Evolutionary conservation across 345 rosid genomes (phyloP).

Genomic region (Cochlearia excelsa): DNA sequence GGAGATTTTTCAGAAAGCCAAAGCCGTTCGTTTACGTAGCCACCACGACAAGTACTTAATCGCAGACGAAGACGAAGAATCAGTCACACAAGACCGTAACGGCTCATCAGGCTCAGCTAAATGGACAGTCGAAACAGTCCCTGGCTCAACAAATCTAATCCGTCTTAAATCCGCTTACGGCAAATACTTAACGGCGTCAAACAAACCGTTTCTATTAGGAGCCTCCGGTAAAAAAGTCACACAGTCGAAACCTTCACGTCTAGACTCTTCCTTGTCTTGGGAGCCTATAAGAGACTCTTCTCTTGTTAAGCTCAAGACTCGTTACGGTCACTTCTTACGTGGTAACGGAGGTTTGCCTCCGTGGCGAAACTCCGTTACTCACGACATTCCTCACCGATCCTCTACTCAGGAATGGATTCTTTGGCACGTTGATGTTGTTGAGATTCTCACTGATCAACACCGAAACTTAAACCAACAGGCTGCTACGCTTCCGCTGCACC

Average conservation of each 20-base stretch:
- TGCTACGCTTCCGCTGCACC: conserved; percentile 37
- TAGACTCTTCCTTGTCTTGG: conserved; percentile 69
- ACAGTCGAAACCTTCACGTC: conserved; percentile 53
- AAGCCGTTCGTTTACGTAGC: conserved; percentile 67
- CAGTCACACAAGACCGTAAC: conserved; percentile 62
- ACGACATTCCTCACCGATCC: conserved; percentile 64
- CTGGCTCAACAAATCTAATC: conserved; percentile 46
- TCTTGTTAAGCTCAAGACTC: conserved; percentile 53
- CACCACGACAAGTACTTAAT: conserved; percentile 73
- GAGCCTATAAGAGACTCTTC: conserved; percentile 59
- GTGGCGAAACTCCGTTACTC: conserved; percentile 83
- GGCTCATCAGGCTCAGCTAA: conserved; percentile 56
- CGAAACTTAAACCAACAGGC: conserved; percentile 3
- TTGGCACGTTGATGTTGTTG: conserved; percentile 68
- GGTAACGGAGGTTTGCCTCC: conserved; percentile 78
- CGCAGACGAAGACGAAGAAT: conserved; percentile 74
- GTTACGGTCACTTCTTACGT: conserved; percentile 62
- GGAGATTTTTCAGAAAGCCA: conserved; percentile 76
- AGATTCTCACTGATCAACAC: conserved; percentile 35
- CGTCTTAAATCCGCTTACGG: conserved; percentile 70
- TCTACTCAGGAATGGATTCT: conserved; percentile 68
- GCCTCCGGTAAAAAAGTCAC: conserved; percentile 68
- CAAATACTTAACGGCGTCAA: conserved; percentile 77
- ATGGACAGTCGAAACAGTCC: conserved; percentile 65
- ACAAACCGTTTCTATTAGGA: conserved; percentile 72